These are phyloP conservation scores for Ceratocystis papillata DNA, from an alignment of 2,329 filamentous ascomycete species.

Conservation along the genomic window DNA sequence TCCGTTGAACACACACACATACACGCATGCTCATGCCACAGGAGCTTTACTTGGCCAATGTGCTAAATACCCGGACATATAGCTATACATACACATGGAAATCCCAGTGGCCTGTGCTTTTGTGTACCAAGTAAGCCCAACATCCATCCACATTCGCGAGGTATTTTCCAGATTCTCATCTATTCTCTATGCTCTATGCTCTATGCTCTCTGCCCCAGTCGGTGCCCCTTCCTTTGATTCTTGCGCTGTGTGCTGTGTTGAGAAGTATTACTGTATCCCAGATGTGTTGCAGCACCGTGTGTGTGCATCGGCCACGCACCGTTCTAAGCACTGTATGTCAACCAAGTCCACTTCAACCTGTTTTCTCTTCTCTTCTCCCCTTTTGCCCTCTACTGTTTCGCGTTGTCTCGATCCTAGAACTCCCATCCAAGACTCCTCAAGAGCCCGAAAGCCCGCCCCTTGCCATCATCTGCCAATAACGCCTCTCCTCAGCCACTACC, in stretches of 20 bases:
- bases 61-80: background rate
- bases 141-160: background rate
- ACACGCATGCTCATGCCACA: background rate
- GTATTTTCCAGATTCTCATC: background rate
- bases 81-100: background rate
- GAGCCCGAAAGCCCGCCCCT: background rate
- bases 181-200: background rate
- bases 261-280: background rate
- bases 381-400: background rate
- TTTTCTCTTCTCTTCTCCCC: background rate
- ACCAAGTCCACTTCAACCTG: background rate
- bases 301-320: background rate
- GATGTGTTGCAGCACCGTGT: background rate
- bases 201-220: background rate
- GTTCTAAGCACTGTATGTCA: background rate
- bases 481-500: background rate
- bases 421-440: background rate
- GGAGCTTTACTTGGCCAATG: too few relatives aligned
- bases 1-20: background rate
- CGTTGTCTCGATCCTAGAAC: background rate
- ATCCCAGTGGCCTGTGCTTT: background rate
- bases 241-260: background rate
- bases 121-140: background rate
- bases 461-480: background rate
- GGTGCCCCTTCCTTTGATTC: background rate